phyloP scores from a whole-genome alignment of 148 eudicot genomes.

The Chenopodium suecicum region DNA sequence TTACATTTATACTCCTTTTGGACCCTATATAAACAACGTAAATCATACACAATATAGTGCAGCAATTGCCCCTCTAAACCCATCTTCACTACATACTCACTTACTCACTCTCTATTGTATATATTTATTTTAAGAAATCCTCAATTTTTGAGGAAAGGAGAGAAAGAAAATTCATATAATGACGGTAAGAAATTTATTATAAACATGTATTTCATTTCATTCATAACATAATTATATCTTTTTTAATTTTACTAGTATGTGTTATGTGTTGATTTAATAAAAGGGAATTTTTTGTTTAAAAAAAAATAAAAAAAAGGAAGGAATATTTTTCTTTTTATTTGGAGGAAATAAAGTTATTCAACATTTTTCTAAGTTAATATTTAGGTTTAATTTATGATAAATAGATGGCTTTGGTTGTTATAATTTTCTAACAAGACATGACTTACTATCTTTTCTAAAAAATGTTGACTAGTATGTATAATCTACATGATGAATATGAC shows the following conservation, averaged over 20 bases:
- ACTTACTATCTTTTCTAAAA: background rate
- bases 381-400: too few species aligned
- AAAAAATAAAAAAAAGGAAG: too few species aligned
- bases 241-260: too few species aligned
- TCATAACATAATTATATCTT: background rate
- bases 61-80: conserved; percentile 30
- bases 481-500: conserved; percentile 8
- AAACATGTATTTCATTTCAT: background rate
- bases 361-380: too few species aligned
- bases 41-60: conserved; percentile 23
- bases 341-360: too few species aligned
- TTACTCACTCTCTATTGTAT: conserved; percentile 17
- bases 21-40: conserved; percentile 27
- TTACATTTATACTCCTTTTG: conserved; percentile 1
- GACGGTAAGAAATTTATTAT: conserved; percentile 23
- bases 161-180: conserved; percentile 21
- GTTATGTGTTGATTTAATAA: too few species aligned
- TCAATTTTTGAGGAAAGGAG: conserved; percentile 3
- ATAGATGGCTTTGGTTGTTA: background rate
- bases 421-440: background rate
- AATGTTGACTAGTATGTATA: conserved; percentile 3
- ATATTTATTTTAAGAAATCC: background rate
- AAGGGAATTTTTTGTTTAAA: too few species aligned
- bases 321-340: too few species aligned
- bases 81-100: background rate